phyloP scores from a whole-genome alignment of 2,329 filamentous ascomycete species.

The Venturia effusa region DNA sequence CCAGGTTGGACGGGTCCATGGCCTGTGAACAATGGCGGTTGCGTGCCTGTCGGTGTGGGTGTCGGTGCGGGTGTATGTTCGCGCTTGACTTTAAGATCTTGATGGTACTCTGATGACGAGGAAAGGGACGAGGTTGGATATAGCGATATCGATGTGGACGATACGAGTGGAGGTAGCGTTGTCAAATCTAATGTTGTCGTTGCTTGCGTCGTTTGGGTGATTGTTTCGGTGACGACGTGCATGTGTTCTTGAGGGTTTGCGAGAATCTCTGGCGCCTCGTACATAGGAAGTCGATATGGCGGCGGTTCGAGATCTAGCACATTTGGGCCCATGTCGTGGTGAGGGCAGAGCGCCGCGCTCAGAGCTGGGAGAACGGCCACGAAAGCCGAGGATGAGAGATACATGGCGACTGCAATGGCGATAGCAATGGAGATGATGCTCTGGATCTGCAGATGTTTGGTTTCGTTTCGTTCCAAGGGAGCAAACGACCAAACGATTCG shows the following conservation, averaged over 20 bases:
- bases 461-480: background rate
- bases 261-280: background rate
- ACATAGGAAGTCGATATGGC: background rate
- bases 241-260: background rate
- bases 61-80: background rate
- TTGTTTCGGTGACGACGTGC: background rate
- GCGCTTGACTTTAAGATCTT: conserved; percentile 1
- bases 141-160: background rate
- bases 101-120: background rate
- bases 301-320: background rate
- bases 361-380: background rate
- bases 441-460: background rate
- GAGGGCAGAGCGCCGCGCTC: background rate
- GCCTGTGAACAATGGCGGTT: background rate
- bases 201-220: background rate
- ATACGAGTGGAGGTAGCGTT: background rate
- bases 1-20: background rate
- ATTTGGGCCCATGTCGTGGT: background rate
- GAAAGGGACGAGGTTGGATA: background rate
- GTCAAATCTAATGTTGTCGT: background rate
- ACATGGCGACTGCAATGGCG: no score
- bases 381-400: background rate
- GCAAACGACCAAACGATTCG: background rate
- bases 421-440: background rate
- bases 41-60: background rate